Evolutionary conservation across 2,329 filamentous ascomycete species (phyloP).

Genomic region (Fusarium compactum): DNA sequence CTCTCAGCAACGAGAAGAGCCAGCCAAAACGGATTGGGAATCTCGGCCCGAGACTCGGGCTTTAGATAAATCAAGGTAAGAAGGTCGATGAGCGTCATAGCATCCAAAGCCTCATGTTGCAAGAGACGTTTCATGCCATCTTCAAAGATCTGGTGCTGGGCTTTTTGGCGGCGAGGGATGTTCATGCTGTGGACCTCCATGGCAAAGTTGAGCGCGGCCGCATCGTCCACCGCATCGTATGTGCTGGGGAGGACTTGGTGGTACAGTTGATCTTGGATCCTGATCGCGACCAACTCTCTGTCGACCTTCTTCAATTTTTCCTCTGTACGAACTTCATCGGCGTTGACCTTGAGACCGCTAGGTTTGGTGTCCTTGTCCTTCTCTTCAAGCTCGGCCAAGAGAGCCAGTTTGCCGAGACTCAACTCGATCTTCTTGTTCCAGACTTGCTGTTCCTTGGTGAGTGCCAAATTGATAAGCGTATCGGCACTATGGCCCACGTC

Average conservation of each 20-base stretch:
- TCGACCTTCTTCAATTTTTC: slow-evolving; percentile 67
- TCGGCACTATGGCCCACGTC: slow-evolving; percentile 80
- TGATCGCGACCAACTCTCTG: slow-evolving; percentile 74
- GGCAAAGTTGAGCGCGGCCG: slow-evolving; percentile 81
- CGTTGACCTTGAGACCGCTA: slow-evolving; percentile 55
- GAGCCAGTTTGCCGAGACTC: slow-evolving; percentile 85
- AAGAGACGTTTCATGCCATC: slow-evolving; percentile 77
- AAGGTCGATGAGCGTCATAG: slow-evolving; percentile 75
- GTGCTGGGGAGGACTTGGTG: slow-evolving; percentile 76
- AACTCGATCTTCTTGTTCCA: slow-evolving; percentile 97
- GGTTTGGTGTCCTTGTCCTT: slow-evolving; percentile 45
- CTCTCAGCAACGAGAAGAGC: slow-evolving; percentile 73
- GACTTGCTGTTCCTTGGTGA: slow-evolving; percentile 78
- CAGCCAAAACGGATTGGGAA: slow-evolving; percentile 77
- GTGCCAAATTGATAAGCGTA: slow-evolving; percentile 77
- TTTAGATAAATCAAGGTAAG: slow-evolving; percentile 77
- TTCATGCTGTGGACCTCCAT: slow-evolving; percentile 73
- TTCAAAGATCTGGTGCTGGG: slow-evolving; percentile 78
- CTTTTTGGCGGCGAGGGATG: slow-evolving; percentile 69
- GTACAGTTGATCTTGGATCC: slow-evolving; percentile 84
- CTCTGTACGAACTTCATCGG: slow-evolving; percentile 55
- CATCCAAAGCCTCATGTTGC: slow-evolving; percentile 76
- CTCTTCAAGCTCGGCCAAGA: slow-evolving; percentile 71
- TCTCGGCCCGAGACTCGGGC: slow-evolving; percentile 62
- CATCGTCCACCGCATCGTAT: slow-evolving; percentile 79